Percentiles rank a stretch among this genome's conserved stretches.
phyloP scores from a whole-genome alignment of 768 basidiomycete genomes.

The Mycena latifolia region DNA sequence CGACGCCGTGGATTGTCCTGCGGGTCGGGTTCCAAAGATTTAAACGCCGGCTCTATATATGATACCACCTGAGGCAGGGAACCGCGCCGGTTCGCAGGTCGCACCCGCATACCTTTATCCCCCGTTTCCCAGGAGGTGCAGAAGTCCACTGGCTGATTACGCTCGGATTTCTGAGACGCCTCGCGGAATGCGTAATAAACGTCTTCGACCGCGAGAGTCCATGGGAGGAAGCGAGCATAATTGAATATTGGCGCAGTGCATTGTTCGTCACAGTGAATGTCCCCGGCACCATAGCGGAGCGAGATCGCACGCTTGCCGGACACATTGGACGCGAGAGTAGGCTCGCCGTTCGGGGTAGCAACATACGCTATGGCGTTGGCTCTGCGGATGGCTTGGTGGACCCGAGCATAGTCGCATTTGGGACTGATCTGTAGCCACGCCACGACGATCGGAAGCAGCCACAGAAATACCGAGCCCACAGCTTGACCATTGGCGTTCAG shows the following conservation, averaged over 20 bases:
- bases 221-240: slow-evolving; percentile 45
- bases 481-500: slow-evolving; percentile 53
- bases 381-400: slow-evolving; percentile 42
- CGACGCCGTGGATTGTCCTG: slow-evolving; percentile 8
- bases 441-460: slow-evolving; percentile 25
- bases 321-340: slow-evolving; percentile 19
- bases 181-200: slow-evolving; percentile 39
- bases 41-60: slow-evolving; percentile 11
- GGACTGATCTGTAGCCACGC: slow-evolving; percentile 58
- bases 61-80: slow-evolving; percentile 24
- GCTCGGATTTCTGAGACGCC: slow-evolving; percentile 36
- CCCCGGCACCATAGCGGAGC: slow-evolving; percentile 27
- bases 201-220: slow-evolving; percentile 44
- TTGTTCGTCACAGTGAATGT: slow-evolving; percentile 37
- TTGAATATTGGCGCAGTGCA: slow-evolving; percentile 45
- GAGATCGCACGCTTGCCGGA: slow-evolving; percentile 38
- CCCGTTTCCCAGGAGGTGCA: slow-evolving; percentile 30
- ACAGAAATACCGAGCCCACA: slow-evolving; percentile 45
- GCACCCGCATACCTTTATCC: slow-evolving; percentile 24
- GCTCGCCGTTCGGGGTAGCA: slow-evolving; percentile 33
- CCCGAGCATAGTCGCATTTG: slow-evolving; percentile 51
- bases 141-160: slow-evolving; percentile 38
- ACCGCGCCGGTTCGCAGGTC: slow-evolving; percentile 26
- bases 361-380: slow-evolving; percentile 48
- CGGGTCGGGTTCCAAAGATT: slow-evolving; percentile 7